Conservation (phyloP, 2,329 filamentous ascomycete species). For the Incumbomyces lentus region DNA sequence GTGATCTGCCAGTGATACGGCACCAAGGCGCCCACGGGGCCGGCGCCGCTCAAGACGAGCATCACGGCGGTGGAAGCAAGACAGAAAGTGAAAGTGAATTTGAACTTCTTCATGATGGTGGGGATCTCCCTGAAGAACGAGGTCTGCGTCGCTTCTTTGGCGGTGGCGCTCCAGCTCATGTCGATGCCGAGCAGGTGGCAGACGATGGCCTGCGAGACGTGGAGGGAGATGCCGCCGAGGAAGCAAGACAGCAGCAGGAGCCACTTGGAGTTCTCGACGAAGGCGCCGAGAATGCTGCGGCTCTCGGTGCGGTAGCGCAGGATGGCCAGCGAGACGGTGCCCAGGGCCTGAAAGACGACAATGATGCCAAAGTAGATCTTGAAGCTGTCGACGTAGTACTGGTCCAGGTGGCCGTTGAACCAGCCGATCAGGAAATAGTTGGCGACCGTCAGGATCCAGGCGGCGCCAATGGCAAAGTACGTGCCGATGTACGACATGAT, state of each 20-base stretch:
- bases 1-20: slow-evolving; percentile 47
- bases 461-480: slow-evolving; percentile 60
- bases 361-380: slow-evolving; percentile 54
- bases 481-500: slow-evolving; percentile 62
- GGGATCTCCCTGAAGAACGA: slow-evolving; percentile 80
- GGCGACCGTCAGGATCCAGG: slow-evolving; percentile 54
- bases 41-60: slow-evolving; percentile 36
- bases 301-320: slow-evolving; percentile 53
- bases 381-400: slow-evolving; percentile 59
- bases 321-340: slow-evolving; percentile 51
- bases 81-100: slow-evolving; percentile 43
- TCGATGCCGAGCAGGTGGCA: slow-evolving; percentile 72
- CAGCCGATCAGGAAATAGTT: slow-evolving; percentile 66
- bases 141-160: slow-evolving; percentile 60
- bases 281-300: slow-evolving; percentile 37
- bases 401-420: slow-evolving; percentile 56
- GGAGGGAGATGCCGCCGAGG: slow-evolving; percentile 68
- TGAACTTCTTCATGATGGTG: slow-evolving; percentile 69
- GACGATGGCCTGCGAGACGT: slow-evolving; percentile 69
- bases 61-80: slow-evolving; percentile 38
- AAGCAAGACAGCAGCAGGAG: slow-evolving; percentile 60
- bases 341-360: slow-evolving; percentile 54
- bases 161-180: slow-evolving; percentile 77
- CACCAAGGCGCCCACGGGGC: slow-evolving; percentile 22
- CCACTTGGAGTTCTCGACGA: slow-evolving; percentile 54